A percentile compares a stretch with the other conserved stretches of the same genome.
These are phyloP conservation scores for Talaromyces sp. DNA, from an alignment of 2,329 filamentous ascomycete genomes.

Conservation along the genomic window DNA sequence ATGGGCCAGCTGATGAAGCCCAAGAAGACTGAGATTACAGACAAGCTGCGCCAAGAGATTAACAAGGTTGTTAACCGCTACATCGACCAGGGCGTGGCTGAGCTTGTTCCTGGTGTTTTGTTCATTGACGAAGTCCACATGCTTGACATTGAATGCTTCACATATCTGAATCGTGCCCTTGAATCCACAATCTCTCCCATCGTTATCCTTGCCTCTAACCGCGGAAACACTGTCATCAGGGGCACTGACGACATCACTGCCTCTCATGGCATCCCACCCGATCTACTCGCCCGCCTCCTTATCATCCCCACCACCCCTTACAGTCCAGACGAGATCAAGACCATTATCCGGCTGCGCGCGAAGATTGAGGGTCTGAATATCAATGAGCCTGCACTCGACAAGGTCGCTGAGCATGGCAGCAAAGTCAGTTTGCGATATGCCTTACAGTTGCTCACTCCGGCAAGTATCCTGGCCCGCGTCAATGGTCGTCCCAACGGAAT, in stretches of 20 bases:
- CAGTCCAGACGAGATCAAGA: constrained; percentile 83
- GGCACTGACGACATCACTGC: constrained; percentile 78
- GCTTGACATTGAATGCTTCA: constrained; percentile 99
- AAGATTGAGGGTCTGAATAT: constrained; percentile 80
- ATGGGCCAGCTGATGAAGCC: constrained; percentile 99
- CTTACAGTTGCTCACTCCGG: constrained; percentile 84
- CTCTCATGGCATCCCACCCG: constrained; percentile 90
- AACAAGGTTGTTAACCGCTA: constrained; percentile 99
- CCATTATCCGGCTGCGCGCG: constrained; percentile 83
- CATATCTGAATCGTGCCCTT: constrained; percentile 96
- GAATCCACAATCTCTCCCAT: constrained; percentile 94
- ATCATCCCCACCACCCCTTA: constrained; percentile 96
- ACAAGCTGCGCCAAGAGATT: constrained; percentile 93
- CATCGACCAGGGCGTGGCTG: constrained; percentile 96
- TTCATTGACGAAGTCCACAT: constrained; percentile 99
- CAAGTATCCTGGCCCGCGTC: constrained; percentile 87
- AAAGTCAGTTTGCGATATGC: constrained; percentile 91
- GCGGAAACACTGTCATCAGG: constrained; percentile 89
- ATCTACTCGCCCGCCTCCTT: constrained; percentile 89
- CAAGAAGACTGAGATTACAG: constrained; percentile 98
- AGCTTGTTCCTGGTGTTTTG: constrained; percentile 94
- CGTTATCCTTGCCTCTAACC: constrained; percentile 95
- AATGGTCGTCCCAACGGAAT: constrained; percentile 73
- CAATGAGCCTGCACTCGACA: constrained; percentile 80
- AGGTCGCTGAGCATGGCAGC: constrained; percentile 82